phyloP scores from a whole-genome alignment of 352 stramenopile genomes.

The Hyaloperonospora brassicae region DNA sequence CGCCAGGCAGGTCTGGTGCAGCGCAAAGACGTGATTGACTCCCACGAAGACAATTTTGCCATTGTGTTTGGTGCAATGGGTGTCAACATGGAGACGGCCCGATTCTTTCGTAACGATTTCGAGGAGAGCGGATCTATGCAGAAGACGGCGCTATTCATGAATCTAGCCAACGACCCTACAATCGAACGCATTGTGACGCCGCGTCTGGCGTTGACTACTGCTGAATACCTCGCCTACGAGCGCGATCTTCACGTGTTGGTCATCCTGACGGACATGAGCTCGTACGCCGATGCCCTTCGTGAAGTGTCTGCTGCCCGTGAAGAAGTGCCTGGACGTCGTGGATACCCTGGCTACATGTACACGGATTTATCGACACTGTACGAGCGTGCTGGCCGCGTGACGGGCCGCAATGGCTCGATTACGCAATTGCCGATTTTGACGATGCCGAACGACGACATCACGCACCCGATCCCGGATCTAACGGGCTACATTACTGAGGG shows the following conservation, averaged over 20 bases:
- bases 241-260: constrained; percentile 98
- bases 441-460: constrained; percentile 99
- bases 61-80: constrained; percentile 99
- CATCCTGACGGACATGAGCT: constrained; percentile 99
- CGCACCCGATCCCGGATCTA: constrained; percentile 99
- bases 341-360: constrained; percentile 99
- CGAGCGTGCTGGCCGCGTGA: constrained; percentile 95
- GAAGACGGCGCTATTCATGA: constrained; percentile 98
- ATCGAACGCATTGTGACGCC: constrained; percentile 99
- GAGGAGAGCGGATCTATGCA: constrained; percentile 97
- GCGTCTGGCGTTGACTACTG: constrained; percentile 95
- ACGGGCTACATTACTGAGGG: constrained; percentile 99
- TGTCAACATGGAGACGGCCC: constrained; percentile 99
- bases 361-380: constrained; percentile 99
- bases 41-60: constrained; percentile 99
- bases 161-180: constrained; percentile 98
- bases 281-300: constrained; percentile 96
- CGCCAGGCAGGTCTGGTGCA: constrained; percentile 97
- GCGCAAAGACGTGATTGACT: constrained; percentile 97
- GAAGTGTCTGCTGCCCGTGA: constrained; percentile 92
- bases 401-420: constrained; percentile 97
- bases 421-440: constrained; percentile 99
- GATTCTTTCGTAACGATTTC: constrained; percentile 96
- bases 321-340: constrained; percentile 95
- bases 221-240: constrained; percentile 99